Conservation (phyloP, 257 asterid genomes). For the Gentiana straminea region DNA sequence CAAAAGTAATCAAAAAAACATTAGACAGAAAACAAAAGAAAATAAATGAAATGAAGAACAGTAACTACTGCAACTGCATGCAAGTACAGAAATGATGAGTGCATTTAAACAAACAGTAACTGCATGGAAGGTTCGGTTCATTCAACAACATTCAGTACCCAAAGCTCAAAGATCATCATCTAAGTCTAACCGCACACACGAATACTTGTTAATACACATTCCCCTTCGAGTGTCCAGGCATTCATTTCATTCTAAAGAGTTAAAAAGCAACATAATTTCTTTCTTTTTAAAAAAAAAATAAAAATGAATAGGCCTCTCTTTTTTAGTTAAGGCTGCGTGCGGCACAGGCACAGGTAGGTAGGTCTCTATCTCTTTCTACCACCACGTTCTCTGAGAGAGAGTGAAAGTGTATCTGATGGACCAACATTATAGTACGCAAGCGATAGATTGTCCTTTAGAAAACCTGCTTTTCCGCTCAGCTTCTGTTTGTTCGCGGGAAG, state of each 20-base stretch:
- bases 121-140: neutral
- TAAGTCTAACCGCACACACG: too few relatives aligned
- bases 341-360: neutral
- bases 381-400: conserved; percentile 96
- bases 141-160: too few relatives aligned
- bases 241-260: too few relatives aligned
- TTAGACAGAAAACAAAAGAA: neutral
- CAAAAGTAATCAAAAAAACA: too few relatives aligned
- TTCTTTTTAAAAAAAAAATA: too few relatives aligned
- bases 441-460: conserved; percentile 87
- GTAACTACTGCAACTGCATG: neutral
- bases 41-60: neutral
- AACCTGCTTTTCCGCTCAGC: conserved; percentile 97
- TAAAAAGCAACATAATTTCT: too few relatives aligned
- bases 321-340: neutral
- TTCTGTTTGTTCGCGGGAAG: conserved; percentile 95
- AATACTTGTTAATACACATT: too few relatives aligned
- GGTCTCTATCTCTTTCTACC: conserved; percentile 71
- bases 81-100: neutral
- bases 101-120: neutral
- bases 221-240: too few relatives aligned
- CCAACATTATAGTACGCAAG: conserved; percentile 85
- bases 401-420: conserved; percentile 62
- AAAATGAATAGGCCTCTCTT: too few relatives aligned
- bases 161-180: too few relatives aligned